Conservation (phyloP, 1,284 basidiomycete genomes). For the Cryptococcus depauperatus region DNA sequence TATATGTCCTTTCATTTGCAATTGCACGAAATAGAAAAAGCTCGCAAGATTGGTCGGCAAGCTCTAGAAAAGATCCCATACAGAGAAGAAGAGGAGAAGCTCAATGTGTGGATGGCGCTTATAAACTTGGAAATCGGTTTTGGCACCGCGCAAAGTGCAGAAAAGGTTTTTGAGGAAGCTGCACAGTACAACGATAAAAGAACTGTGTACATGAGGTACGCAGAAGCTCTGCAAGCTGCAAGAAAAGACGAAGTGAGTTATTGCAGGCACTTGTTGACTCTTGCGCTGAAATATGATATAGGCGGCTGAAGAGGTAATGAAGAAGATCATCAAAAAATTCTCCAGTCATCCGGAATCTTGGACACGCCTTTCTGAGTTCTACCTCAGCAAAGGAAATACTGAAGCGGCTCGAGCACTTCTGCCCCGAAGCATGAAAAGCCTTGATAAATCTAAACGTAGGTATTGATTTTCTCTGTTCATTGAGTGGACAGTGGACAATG, state of each 20-base stretch:
- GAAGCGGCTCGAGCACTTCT: conserved; percentile 80
- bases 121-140: conserved; percentile 93
- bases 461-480: conserved; percentile 18
- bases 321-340: conserved; percentile 84
- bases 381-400: conserved; percentile 60
- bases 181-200: conserved; percentile 85
- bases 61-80: conserved; percentile 85
- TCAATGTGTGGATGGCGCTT: conserved; percentile 96
- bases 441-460: conserved; percentile 92
- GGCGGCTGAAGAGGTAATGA: conserved; percentile 80
- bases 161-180: conserved; percentile 80
- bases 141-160: conserved; percentile 72
- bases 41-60: conserved; percentile 73
- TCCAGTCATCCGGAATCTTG: conserved; percentile 83
- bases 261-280: not conserved
- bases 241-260: conserved; percentile 67
- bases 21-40: conserved; percentile 90
- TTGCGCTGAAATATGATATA: conserved; percentile 35
- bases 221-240: conserved; percentile 73
- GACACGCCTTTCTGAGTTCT: conserved; percentile 73
- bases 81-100: conserved; percentile 90
- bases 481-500: too few relatives aligned
- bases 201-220: conserved; percentile 74
- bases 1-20: conserved; percentile 99
- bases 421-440: conserved; percentile 78